Evolutionary conservation across 768 basidiomycete species (phyloP), one percentile per base, ranked within the genome.

Genomic region (Lanmaoa rubissima): DNA sequence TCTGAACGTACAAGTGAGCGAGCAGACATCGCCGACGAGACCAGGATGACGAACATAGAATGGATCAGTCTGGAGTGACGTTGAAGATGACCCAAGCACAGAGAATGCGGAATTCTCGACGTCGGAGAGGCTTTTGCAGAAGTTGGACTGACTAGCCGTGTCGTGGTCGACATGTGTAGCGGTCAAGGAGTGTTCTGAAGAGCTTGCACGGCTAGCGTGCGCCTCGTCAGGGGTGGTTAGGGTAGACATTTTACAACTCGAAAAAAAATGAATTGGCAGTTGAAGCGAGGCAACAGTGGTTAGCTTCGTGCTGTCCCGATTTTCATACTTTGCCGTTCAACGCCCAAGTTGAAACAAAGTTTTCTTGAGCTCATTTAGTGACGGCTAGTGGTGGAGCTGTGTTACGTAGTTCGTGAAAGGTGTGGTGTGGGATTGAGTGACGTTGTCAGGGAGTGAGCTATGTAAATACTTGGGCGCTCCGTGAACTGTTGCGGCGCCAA

Each of bases 1-100:
- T 70, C 74, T 78, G 51, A 42, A 28, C 38, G 32, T 38, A 45
- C 8, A 43, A 28, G 16, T 57, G 45, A 61, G 43, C n/a, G 24
- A 31, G 34, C 14, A 19, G 11, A 40, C 6, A 16, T n/a, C 7
- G 16, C 14, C 4, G 9, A 45, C 12, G 32, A 24, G 34, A 34
- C 32, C 31, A 39, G 12, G n/a, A 45, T 21, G 24, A 60, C 64
- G 34, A 46, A 66, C 65, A 17, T 60, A 57, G 31, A 58, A 58
- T 47, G 34, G 19, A 13, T 52, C 51, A 8, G 16, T 44, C 34
- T 17, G 55, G 28, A 54, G 41, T 14, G 54, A 56, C 45, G 41
- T 38, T 13, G 52, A 49, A 31, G 55, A 61, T 16, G 56, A 60
- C 24, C 28, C 52, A 41, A 31, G 19, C 1, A 32, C 17, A 28